Evolutionary conservation across 495 filamentous ascomycete species (phyloP).

Genomic region (Wilcoxina mikolae): DNA sequence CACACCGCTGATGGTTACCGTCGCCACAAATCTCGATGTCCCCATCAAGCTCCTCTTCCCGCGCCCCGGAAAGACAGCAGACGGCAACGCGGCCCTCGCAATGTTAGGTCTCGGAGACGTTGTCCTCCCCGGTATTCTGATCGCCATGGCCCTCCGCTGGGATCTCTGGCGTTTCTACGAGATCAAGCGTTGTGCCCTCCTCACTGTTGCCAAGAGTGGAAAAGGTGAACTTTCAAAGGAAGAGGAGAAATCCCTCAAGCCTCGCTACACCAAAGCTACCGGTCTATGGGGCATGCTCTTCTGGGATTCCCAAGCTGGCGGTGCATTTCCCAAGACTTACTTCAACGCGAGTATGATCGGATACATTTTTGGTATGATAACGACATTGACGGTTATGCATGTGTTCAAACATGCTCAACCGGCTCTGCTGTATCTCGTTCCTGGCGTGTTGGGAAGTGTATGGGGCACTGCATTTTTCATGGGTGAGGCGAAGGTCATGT

Average conservation of each 20-base stretch:
- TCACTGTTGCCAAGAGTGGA: not conserved
- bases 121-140: constrained; percentile 85
- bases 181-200: constrained; percentile 12
- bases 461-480: constrained; percentile 65
- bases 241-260: constrained; percentile 26
- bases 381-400: constrained; percentile 63
- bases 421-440: constrained; percentile 84
- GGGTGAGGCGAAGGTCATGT: constrained; percentile 60
- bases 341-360: constrained; percentile 67
- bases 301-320: constrained; percentile 45
- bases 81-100: constrained; percentile 37
- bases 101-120: constrained; percentile 94
- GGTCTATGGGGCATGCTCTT: constrained; percentile 71
- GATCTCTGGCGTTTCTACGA: constrained; percentile 45
- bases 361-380: constrained; percentile 65
- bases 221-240: constrained; percentile 11
- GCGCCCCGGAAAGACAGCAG: constrained; percentile 34
- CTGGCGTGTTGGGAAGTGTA: constrained; percentile 57
- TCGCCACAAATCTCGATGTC: constrained; percentile 77
- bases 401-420: constrained; percentile 72
- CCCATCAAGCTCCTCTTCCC: constrained; percentile 89
- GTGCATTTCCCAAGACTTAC: constrained; percentile 68
- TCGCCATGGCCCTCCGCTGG: constrained; percentile 74
- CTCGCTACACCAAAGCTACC: constrained; percentile 38
- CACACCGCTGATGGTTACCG: constrained; percentile 91